These are phyloP conservation scores for Podospora tetraspora DNA, from an alignment of 495 filamentous ascomycete genomes.

Conservation along the genomic window DNA sequence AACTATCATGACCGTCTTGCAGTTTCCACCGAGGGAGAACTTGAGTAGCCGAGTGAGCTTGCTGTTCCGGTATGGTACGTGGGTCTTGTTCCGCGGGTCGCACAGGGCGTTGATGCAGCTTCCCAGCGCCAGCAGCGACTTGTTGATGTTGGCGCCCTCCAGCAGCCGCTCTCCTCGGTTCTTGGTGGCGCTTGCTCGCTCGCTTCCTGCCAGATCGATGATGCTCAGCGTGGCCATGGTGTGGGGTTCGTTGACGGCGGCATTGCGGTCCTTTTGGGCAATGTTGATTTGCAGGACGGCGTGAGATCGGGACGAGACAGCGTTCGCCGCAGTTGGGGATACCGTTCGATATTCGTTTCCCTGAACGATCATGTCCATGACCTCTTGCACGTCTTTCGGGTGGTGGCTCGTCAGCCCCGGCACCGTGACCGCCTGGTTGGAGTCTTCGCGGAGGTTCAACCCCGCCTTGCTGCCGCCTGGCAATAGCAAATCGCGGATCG, in stretches of 20 bases:
- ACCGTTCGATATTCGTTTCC: slow-evolving; percentile 94
- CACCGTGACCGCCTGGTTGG: slow-evolving; percentile 88
- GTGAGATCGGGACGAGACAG: slow-evolving; percentile 94
- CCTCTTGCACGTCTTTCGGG: slow-evolving; percentile 76
- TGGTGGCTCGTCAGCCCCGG: slow-evolving; percentile 88
- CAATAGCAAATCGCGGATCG: slow-evolving; percentile 89
- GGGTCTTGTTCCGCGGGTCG: slow-evolving; percentile 85
- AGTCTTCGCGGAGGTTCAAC: slow-evolving; percentile 91
- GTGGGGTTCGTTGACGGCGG: slow-evolving; percentile 87
- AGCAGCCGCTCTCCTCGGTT: slow-evolving; percentile 87
- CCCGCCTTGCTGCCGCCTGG: slow-evolving; percentile 80
- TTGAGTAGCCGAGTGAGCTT: slow-evolving; percentile 95
- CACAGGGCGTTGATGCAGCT: slow-evolving; percentile 99
- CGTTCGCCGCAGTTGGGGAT: slow-evolving; percentile 96
- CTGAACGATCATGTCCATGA: slow-evolving; percentile 98
- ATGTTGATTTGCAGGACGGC: slow-evolving; percentile 98
- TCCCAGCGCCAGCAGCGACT: slow-evolving; percentile 88
- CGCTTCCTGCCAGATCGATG: slow-evolving; percentile 94
- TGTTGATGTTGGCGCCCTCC: slow-evolving; percentile 99
- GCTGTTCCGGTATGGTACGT: slow-evolving; percentile 95
- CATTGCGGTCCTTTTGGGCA: slow-evolving; percentile 88
- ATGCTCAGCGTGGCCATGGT: slow-evolving; percentile 98
- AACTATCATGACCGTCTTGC: slow-evolving; percentile 99
- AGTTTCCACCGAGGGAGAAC: slow-evolving; percentile 95
- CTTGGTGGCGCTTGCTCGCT: slow-evolving; percentile 93